Evolutionary conservation across 2,329 filamentous ascomycete species (phyloP), one percentile per base, ranked within the genome.

Genomic region (Graphilbum ipis-grandicollis): DNA sequence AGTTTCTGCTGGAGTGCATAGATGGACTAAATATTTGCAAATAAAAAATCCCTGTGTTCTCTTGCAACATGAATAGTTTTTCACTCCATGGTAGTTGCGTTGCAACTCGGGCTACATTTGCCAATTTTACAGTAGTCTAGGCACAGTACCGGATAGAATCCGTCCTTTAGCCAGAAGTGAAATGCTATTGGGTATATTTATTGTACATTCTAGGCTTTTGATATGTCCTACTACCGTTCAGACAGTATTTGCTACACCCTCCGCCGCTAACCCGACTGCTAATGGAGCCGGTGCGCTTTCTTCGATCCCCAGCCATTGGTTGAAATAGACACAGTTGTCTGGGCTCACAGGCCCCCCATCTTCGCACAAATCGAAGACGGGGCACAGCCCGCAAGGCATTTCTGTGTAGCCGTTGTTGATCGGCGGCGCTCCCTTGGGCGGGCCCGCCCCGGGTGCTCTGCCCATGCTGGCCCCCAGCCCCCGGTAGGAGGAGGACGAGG

Each of bases 311-410:
- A 94, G 57, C 90, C 90, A 98, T 36, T 76, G 71, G 44, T 80
- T 71, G 51, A 93, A 94, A 52, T 98, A 98, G 37, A 84, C 79
- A 56, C 90, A 98, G 35, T 79, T 93, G 45, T 75, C 79, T 0
- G 88, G 83, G 49, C 79, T 92, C 18, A 98, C 84, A 0, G 85
- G 83, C 0, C 88, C 88, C 7, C 84, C 85, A 42, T 93, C 83
- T 45, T 83, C 79, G 53, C 90, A 98, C 2, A 96, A 66, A 40
- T 90, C 79, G 53, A 93, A 93, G 3, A 94, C 88, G 0, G 90
- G 90, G 55, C 90, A 98, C 38, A 75, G 68, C 2, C 88, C 86
- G 55, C 90, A 98, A 1, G 90, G 90, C 3, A 79, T 77, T 54
- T 94, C 85, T 2, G 82, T 92, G 46, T 88, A 73, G 4, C 81